phyloP scores from a whole-genome alignment of 768 basidiomycete species.

The Leccinum incarnatum region DNA sequence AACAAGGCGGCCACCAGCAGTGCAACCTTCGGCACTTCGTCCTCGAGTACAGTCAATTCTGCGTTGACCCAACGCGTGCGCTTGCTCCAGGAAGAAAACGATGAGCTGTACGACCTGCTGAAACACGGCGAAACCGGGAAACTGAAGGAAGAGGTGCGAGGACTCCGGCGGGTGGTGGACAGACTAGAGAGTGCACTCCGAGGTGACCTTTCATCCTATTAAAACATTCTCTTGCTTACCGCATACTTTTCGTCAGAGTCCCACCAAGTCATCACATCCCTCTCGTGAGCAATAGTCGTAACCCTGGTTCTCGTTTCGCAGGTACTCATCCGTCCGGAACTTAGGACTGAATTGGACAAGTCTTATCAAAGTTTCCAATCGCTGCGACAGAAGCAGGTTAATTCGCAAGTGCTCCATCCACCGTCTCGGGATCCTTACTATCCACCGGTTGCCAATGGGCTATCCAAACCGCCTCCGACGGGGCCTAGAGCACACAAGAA shows the following conservation, averaged over 20 bases:
- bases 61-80: conserved; percentile 74
- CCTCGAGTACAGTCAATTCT: conserved; percentile 57
- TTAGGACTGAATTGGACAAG: conserved; percentile 74
- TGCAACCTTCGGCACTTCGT: conserved; percentile 32
- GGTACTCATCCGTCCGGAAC: conserved; percentile 17
- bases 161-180: conserved; percentile 62
- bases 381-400: conserved; percentile 39
- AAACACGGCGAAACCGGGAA: conserved; percentile 74
- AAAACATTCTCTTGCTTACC: conserved; percentile 8
- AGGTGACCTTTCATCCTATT: conserved; percentile 45
- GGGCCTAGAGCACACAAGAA: conserved; percentile 82
- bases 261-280: conserved; percentile 62
- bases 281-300: conserved; percentile 57
- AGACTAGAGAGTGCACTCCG: conserved; percentile 72
- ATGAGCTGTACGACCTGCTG: conserved; percentile 77
- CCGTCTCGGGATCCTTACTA: conserved; percentile 47
- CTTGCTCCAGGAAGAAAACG: conserved; percentile 81
- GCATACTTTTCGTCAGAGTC: conserved; percentile 54
- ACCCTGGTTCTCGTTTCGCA: conserved; percentile 4
- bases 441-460: conserved; percentile 31
- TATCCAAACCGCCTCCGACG: conserved; percentile 62
- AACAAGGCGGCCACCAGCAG: conserved; percentile 37
- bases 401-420: conserved; percentile 33
- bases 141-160: conserved; percentile 77
- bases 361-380: conserved; percentile 62